Evolutionary conservation across 345 rosid species (phyloP).

Genomic region (Eucalyptus urophylla): DNA sequence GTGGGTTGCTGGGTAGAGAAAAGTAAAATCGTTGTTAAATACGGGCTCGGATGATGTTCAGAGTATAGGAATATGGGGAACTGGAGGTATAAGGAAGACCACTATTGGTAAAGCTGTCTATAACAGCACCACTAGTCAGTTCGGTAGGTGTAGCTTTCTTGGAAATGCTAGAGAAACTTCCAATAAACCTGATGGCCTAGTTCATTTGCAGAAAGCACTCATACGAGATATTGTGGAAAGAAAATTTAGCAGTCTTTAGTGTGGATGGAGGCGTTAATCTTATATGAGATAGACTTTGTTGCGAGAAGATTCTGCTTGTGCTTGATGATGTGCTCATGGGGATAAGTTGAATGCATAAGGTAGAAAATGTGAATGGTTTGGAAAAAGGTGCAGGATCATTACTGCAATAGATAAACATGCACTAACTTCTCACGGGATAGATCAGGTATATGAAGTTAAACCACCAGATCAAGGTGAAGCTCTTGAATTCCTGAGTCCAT

Average conservation of each 20-base stretch:
- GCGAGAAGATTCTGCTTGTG: background rate
- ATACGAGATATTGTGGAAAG: background rate
- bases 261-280: background rate
- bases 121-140: background rate
- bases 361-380: too few species aligned
- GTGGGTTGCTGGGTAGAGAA: background rate
- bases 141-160: slow-evolving; percentile 16
- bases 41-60: background rate
- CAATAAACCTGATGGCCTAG: background rate
- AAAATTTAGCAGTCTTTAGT: background rate
- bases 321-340: too few species aligned
- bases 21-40: background rate
- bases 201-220: background rate
- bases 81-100: background rate
- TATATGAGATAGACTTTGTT: background rate
- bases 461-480: too few species aligned
- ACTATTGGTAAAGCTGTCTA: slow-evolving; percentile 14
- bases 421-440: too few species aligned
- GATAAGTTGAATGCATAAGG: too few species aligned
- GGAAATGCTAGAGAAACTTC: slow-evolving; percentile 16
- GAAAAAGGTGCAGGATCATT: too few species aligned
- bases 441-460: too few species aligned
- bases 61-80: background rate
- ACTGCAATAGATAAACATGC: too few species aligned
- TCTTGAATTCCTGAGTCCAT: too few species aligned